Percentiles rank a stretch among this genome's conserved stretches.
Evolutionary conservation across 768 basidiomycete species (phyloP).

Genomic region (Tremella mesenterica): DNA sequence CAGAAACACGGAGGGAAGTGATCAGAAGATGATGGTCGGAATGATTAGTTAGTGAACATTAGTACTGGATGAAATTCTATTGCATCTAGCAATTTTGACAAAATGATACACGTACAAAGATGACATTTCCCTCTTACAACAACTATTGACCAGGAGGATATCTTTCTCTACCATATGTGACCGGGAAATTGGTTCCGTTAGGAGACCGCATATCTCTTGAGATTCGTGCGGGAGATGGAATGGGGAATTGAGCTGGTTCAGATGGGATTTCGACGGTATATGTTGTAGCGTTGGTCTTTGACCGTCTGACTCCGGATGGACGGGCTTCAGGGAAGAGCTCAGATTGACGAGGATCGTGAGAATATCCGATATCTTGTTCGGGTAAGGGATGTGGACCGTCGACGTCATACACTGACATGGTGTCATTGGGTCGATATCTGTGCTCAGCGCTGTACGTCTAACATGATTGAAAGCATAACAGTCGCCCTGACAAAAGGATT

Average conservation of each 20-base stretch:
- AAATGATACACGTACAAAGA: no score
- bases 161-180: no score
- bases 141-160: no score
- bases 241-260: background rate
- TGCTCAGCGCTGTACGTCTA: background rate
- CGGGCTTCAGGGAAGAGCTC: background rate
- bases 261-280: background rate
- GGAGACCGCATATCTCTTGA: no score
- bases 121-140: no score
- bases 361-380: background rate
- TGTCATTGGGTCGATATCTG: slow-evolving; percentile 21
- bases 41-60: no score
- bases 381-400: slow-evolving; percentile 4
- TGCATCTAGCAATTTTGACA: no score
- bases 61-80: no score
- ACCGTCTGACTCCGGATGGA: background rate
- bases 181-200: no score
- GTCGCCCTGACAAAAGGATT: background rate
- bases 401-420: slow-evolving; percentile 28
- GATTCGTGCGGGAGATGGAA: background rate
- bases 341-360: background rate
- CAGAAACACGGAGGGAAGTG: no score
- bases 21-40: no score
- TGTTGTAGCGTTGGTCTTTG: background rate
- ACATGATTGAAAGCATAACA: background rate